These are phyloP conservation scores for Tuber magnatum DNA, from an alignment of 495 filamentous ascomycete genomes.

Conservation along the genomic window DNA sequence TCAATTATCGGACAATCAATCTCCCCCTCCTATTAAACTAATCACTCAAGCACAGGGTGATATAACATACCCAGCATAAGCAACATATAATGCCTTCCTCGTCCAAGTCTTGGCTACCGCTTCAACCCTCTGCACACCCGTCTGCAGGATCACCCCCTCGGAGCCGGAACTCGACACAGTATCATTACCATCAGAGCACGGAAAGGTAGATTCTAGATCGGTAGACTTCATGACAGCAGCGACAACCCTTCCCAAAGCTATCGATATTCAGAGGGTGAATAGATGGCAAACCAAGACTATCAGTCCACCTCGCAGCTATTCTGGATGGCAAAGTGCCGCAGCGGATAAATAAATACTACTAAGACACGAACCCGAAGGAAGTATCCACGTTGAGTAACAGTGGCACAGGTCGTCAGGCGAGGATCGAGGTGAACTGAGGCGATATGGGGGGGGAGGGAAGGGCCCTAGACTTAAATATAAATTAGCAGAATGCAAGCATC, in stretches of 20 bases:
- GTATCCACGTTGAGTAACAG: background rate
- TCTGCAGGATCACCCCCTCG: conserved; percentile 21
- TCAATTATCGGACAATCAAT: conserved; percentile 3
- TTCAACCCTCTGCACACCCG: conserved; percentile 31
- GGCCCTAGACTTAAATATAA: background rate
- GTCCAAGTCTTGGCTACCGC: conserved; percentile 34
- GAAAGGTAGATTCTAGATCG: background rate
- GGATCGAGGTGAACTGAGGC: background rate
- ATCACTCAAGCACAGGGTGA: background rate
- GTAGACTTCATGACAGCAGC: background rate
- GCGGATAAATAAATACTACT: background rate
- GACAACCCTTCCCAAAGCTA: background rate
- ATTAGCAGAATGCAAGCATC: background rate
- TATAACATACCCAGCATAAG: conserved; percentile 36
- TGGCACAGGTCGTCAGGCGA: background rate
- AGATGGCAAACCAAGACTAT: background rate
- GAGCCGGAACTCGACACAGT: background rate
- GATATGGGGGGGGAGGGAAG: background rate
- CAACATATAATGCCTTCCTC: conserved; percentile 25
- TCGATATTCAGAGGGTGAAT: background rate
- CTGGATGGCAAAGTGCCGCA: background rate
- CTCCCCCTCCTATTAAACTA: background rate
- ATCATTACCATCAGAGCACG: background rate
- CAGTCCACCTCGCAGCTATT: background rate
- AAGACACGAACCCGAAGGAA: background rate